A percentile compares a stretch with the other conserved stretches of the same genome.
Conservation (phyloP, 1,139 yeast genomes). For the Zygosaccharomyces pseudobailii region DNA sequence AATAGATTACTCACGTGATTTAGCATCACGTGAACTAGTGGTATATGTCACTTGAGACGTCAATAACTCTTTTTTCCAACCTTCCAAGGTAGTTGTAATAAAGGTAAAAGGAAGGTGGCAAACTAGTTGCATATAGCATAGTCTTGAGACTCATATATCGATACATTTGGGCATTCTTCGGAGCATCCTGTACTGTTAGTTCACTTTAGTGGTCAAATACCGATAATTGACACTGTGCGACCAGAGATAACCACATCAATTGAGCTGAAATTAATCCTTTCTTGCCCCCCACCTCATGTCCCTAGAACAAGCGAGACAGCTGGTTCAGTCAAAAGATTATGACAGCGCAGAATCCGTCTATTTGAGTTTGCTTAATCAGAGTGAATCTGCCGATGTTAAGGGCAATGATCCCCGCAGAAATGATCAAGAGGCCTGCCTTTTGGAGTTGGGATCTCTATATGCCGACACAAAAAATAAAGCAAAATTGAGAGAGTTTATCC, state of each 20-base stretch:
- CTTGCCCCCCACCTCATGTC: conserved; percentile 21
- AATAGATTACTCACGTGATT: background rate
- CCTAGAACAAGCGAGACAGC: conserved; percentile 56
- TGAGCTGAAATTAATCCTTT: background rate
- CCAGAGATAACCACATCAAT: background rate
- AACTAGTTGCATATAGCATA: background rate
- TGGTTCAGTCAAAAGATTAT: conserved; percentile 45
- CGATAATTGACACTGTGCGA: background rate
- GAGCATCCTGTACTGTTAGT: background rate
- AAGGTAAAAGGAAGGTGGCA: conserved; percentile 1
- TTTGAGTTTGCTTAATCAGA: conserved; percentile 21
- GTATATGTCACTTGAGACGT: background rate
- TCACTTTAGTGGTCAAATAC: background rate
- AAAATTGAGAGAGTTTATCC: conserved; percentile 57
- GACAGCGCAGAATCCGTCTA: conserved; percentile 56
- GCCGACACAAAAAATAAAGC: conserved; percentile 42
- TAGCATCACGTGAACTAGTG: background rate
- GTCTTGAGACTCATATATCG: background rate
- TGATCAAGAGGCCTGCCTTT: conserved; percentile 59
- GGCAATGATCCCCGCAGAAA: conserved; percentile 33
- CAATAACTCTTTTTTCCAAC: background rate
- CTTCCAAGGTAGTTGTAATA: background rate
- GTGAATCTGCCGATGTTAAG: conserved; percentile 24
- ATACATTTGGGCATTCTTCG: background rate
- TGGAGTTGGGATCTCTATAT: conserved; percentile 60